phyloP scores from a whole-genome alignment of 306 rosid genomes.

The Prunus salicina region DNA sequence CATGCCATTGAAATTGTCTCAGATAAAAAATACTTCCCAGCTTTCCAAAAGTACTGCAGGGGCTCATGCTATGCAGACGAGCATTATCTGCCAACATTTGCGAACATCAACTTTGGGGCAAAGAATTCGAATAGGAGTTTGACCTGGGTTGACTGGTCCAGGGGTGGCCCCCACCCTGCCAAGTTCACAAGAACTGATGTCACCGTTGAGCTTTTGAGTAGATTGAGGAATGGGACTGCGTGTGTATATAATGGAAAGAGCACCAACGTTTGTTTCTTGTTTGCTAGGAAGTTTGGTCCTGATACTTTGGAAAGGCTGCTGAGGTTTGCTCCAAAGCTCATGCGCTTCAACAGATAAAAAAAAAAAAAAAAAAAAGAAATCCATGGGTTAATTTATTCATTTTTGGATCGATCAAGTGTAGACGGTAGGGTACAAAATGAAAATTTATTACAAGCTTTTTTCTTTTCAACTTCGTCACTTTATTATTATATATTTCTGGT shows the following conservation, averaged over 20 bases:
- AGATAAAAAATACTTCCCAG: conserved; percentile 51
- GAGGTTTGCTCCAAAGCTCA: conserved; percentile 52
- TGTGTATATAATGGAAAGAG: conserved; percentile 48
- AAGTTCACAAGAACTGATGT: conserved; percentile 45
- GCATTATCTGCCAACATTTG: conserved; percentile 73
- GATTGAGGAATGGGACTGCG: conserved; percentile 36
- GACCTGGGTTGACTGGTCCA: conserved; percentile 90
- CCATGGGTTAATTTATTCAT: neutral
- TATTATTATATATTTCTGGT: neutral
- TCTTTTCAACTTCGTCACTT: neutral
- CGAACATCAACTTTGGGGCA: conserved; percentile 45
- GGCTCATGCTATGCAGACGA: conserved; percentile 72
- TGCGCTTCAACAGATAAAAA: conserved; percentile 40
- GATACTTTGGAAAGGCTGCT: conserved; percentile 43
- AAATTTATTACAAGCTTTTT: neutral
- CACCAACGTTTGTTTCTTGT: conserved; percentile 22
- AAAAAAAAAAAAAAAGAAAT: no score
- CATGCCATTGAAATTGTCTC: conserved; percentile 61
- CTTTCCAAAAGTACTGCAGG: conserved; percentile 44
- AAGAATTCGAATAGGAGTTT: conserved; percentile 65
- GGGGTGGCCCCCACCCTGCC: conserved; percentile 71
- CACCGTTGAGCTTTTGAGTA: conserved; percentile 42
- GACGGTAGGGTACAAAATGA: neutral
- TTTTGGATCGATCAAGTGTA: neutral
- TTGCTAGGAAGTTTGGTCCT: conserved; percentile 31